A percentile compares a stretch with the other conserved stretches of the same genome.
Conservation (phyloP, 768 basidiomycete genomes). For the Cystobasidium tubakii region DNA sequence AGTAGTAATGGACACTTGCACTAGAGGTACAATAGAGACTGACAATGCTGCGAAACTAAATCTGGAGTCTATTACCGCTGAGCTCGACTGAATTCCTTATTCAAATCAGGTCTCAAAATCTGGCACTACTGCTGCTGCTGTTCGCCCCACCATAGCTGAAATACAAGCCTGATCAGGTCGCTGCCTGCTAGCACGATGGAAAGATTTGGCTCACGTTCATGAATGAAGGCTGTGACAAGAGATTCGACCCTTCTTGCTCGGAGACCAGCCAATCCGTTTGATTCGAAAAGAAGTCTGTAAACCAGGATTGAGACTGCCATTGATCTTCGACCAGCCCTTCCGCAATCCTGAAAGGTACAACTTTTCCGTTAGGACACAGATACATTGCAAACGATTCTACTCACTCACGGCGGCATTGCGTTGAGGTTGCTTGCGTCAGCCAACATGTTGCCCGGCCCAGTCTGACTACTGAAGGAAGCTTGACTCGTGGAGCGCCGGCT, state of each 20-base stretch:
- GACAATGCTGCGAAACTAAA: background rate
- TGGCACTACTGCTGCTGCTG: background rate
- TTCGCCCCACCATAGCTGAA: conserved; percentile 9
- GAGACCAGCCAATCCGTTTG: conserved; percentile 11
- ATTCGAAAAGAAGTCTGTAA: conserved; percentile 19
- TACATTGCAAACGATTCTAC: background rate
- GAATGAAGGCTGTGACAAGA: conserved; percentile 3
- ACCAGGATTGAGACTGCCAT: conserved; percentile 5
- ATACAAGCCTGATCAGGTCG: background rate
- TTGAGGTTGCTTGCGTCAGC: background rate
- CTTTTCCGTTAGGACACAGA: no score
- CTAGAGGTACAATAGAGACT: background rate
- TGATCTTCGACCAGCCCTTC: conserved; percentile 9
- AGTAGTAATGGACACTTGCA: background rate
- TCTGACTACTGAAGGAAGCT: conserved; percentile 1
- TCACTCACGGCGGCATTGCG: conserved; percentile 4
- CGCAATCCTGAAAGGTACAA: background rate
- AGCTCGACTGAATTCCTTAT: no score
- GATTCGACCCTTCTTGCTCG: conserved; percentile 17
- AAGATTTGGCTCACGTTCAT: background rate
- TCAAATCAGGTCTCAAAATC: background rate
- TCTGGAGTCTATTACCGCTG: no score
- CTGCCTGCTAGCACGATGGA: background rate
- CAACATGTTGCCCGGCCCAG: background rate
- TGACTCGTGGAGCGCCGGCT: background rate